Percentiles rank a stretch among this genome's conserved stretches.
Conservation (phyloP, 805 yeast species). For the Candida endomychidarum region DNA sequence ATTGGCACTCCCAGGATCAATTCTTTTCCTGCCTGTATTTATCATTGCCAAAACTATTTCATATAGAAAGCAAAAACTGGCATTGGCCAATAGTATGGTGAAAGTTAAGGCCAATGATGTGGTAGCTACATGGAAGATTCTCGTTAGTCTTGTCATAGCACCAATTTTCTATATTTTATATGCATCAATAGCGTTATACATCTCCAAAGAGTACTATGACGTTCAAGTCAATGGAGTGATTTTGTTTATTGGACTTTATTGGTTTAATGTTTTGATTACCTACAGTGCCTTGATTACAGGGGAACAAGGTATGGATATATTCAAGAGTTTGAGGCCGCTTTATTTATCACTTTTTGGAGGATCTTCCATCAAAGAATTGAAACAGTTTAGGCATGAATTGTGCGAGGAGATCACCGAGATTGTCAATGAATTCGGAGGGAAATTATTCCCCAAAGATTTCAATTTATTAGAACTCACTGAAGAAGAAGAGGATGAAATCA, state of each 20-base stretch:
- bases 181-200: conserved; percentile 46
- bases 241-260: conserved; percentile 48
- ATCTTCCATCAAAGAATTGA: conserved; percentile 55
- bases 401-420: conserved; percentile 73
- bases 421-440: conserved; percentile 81
- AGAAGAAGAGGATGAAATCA: conserved; percentile 28
- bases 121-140: conserved; percentile 94
- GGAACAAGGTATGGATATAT: conserved; percentile 87
- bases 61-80: conserved; percentile 67
- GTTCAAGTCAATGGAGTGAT: neutral
- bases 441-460: conserved; percentile 78
- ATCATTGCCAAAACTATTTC: conserved; percentile 75
- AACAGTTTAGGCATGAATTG: conserved; percentile 58
- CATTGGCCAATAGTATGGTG: conserved; percentile 83
- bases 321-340: conserved; percentile 80
- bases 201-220: conserved; percentile 16
- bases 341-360: conserved; percentile 64
- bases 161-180: conserved; percentile 83
- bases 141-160: conserved; percentile 84
- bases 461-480: conserved; percentile 52
- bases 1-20: conserved; percentile 83
- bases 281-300: conserved; percentile 91
- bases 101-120: conserved; percentile 92
- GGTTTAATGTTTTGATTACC: conserved; percentile 70
- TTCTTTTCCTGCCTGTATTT: conserved; percentile 87